Conservation (phyloP, 495 filamentous ascomycete genomes). For the Extremus antarcticus region DNA sequence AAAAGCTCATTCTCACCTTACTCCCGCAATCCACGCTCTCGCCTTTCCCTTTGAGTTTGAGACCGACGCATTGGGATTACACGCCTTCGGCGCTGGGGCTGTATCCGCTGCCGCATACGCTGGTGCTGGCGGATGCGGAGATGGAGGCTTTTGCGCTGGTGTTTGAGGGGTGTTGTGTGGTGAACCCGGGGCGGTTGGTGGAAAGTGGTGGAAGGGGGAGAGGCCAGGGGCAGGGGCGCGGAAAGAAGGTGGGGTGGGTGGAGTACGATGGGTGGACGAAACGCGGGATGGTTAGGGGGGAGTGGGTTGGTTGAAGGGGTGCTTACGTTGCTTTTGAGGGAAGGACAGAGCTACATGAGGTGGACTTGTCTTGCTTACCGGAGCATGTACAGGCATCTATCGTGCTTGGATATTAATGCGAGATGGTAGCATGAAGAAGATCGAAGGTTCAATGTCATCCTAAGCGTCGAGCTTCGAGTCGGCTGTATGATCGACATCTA, state of each 20-base stretch:
- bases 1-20: conserved; percentile 79
- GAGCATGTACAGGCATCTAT: too few relatives aligned
- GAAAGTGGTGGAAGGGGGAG: conserved; percentile 35
- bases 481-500: too few relatives aligned
- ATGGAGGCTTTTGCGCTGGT: conserved; percentile 70
- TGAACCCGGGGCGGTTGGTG: conserved; percentile 78
- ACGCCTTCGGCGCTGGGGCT: conserved; percentile 57
- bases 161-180: conserved; percentile 90
- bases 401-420: too few relatives aligned
- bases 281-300: conserved; percentile 43
- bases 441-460: too few relatives aligned
- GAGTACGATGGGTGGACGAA: conserved; percentile 65
- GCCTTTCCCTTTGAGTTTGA: conserved; percentile 64
- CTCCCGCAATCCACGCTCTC: conserved; percentile 85
- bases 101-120: conserved; percentile 75
- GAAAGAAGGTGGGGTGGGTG: conserved; percentile 58
- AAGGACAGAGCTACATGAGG: too few relatives aligned
- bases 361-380: too few relatives aligned
- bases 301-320: conserved; percentile 20
- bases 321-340: too few relatives aligned
- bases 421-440: too few relatives aligned
- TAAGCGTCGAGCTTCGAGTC: too few relatives aligned
- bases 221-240: conserved; percentile 18
- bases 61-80: conserved; percentile 86
- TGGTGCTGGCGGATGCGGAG: conserved; percentile 74